Conservation (phyloP, 2,329 filamentous ascomycete genomes). For the Myrmaecium sp. region DNA sequence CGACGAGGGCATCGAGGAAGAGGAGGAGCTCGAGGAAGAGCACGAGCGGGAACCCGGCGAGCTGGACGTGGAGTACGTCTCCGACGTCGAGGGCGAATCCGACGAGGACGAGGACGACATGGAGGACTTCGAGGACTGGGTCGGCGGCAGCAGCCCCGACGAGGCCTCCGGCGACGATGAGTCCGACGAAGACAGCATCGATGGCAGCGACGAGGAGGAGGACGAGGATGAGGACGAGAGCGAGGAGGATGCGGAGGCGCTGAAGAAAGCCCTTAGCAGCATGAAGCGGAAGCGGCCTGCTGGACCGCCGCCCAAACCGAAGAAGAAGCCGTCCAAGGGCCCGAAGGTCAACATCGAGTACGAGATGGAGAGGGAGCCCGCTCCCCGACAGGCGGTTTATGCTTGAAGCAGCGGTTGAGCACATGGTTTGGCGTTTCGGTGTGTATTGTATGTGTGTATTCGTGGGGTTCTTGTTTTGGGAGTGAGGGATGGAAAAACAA, state of each 20-base stretch:
- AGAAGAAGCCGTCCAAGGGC: conserved; percentile 41
- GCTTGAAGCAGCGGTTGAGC: conserved; percentile 12
- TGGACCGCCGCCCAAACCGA: conserved; percentile 34
- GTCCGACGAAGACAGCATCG: conserved; percentile 25
- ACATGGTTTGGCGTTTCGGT: not conserved
- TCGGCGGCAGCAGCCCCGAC: conserved; percentile 50
- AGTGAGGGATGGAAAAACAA: not conserved
- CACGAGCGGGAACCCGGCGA: conserved; percentile 49
- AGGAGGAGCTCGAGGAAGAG: conserved; percentile 50
- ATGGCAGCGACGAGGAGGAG: conserved; percentile 34
- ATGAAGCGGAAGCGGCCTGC: conserved; percentile 40
- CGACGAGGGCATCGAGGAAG: conserved; percentile 72
- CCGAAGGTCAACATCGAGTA: conserved; percentile 60
- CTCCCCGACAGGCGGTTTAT: conserved; percentile 18
- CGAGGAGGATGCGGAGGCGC: conserved; percentile 36
- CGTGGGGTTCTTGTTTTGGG: not conserved
- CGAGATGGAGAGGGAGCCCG: conserved; percentile 49
- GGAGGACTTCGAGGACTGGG: conserved; percentile 73
- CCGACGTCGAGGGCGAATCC: conserved; percentile 59
- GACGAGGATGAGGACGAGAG: conserved; percentile 37
- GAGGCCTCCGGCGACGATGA: conserved; percentile 44
- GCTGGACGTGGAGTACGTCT: conserved; percentile 79
- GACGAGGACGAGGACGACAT: conserved; percentile 66
- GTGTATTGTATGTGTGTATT: not conserved
- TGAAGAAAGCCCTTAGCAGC: conserved; percentile 37